Percentiles rank a stretch among this genome's conserved stretches.
These are phyloP conservation scores for Suillus occidentalis DNA, from an alignment of 768 basidiomycete species.

Conservation along the genomic window DNA sequence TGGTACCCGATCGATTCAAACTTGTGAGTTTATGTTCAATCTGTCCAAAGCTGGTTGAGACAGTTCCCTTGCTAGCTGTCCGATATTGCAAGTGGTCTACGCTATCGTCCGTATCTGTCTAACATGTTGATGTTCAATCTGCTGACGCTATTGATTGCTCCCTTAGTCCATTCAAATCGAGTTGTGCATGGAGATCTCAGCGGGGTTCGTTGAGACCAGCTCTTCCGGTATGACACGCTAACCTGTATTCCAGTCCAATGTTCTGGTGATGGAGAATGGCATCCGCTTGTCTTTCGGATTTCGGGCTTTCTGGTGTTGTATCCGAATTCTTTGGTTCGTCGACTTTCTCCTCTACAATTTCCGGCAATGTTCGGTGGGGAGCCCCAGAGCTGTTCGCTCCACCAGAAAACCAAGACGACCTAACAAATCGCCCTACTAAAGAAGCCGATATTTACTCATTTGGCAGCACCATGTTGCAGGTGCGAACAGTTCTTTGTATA, in stretches of 20 bases:
- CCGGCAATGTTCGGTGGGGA: conserved; percentile 44
- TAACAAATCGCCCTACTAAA: conserved; percentile 3
- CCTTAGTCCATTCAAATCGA: conserved; percentile 2
- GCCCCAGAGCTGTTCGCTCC: conserved; percentile 36
- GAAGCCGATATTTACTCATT: conserved; percentile 11
- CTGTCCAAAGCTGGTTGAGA: not conserved
- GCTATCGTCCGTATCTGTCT: not conserved
- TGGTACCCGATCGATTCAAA: conserved; percentile 15
- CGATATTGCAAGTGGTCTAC: conserved; percentile 2
- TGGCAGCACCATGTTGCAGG: conserved; percentile 28
- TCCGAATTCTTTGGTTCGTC: conserved; percentile 32
- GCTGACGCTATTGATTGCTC: not conserved
- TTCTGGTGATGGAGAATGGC: conserved; percentile 41
- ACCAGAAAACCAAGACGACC: conserved; percentile 19
- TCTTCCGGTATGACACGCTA: conserved; percentile 1
- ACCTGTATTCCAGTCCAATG: conserved; percentile 37
- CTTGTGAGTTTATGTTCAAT: conserved; percentile 15
- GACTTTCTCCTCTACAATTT: conserved; percentile 29
- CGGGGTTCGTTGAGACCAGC: conserved; percentile 4
- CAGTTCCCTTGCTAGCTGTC: not conserved
- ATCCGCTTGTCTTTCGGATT: conserved; percentile 44
- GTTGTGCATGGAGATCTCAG: conserved; percentile 10
- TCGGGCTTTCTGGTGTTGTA: conserved; percentile 37
- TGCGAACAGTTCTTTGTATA: not conserved
- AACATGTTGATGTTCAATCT: not conserved